phyloP scores from a whole-genome alignment of 2,329 filamentous ascomycete species.

The Fonsecaea monophora region DNA sequence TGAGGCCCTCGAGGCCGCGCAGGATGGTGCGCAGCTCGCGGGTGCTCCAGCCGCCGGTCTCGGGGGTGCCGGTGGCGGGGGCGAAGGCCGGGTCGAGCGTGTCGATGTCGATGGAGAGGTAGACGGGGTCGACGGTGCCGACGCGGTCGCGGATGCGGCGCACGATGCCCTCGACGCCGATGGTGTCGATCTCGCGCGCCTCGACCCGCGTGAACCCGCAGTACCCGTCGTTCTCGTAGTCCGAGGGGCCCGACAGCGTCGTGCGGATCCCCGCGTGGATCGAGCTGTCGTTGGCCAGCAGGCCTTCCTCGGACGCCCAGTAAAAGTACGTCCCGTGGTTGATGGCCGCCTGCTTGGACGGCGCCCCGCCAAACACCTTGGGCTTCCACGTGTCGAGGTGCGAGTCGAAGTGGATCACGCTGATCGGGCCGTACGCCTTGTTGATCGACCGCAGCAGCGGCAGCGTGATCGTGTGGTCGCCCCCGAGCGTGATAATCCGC shows the following conservation, averaged over 20 bases:
- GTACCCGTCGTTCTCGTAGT: constrained; percentile 86
- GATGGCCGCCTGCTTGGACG: constrained; percentile 75
- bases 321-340: constrained; percentile 93
- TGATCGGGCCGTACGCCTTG: constrained; percentile 72
- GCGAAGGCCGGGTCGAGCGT: constrained; percentile 79
- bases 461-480: constrained; percentile 54
- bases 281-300: constrained; percentile 81
- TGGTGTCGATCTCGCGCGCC: constrained; percentile 72
- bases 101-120: constrained; percentile 85
- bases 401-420: constrained; percentile 68
- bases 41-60: constrained; percentile 68
- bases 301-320: constrained; percentile 77
- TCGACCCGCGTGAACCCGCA: constrained; percentile 84
- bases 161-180: constrained; percentile 76
- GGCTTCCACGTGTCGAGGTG: constrained; percentile 74
- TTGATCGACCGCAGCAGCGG: constrained; percentile 63
- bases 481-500: constrained; percentile 75
- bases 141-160: constrained; percentile 77
- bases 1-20: constrained; percentile 63
- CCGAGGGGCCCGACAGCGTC: constrained; percentile 76
- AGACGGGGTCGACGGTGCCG: constrained; percentile 75
- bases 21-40: constrained; percentile 65
- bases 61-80: constrained; percentile 63
- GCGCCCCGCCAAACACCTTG: constrained; percentile 84
- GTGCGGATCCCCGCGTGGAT: constrained; percentile 89